phyloP scores from a whole-genome alignment of 2,329 filamentous ascomycete genomes.

The Aureobasidium sp. region DNA sequence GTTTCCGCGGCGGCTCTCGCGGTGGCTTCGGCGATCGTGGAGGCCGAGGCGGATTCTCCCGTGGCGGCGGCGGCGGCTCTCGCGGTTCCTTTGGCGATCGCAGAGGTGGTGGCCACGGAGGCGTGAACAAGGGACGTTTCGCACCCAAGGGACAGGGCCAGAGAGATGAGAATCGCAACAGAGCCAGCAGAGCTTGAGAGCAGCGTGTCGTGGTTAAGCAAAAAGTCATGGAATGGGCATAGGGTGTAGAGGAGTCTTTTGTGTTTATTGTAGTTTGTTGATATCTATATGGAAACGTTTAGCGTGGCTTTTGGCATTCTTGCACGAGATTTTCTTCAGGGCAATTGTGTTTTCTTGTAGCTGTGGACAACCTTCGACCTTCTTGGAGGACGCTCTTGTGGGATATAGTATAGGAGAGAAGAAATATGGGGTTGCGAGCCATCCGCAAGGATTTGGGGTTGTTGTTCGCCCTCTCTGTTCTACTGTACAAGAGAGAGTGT shows the following conservation, averaged over 20 bases:
- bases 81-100: not conserved
- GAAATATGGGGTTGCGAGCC: too few relatives aligned
- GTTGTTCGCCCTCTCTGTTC: too few relatives aligned
- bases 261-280: not conserved
- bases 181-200: not conserved
- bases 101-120: slow-evolving; percentile 4
- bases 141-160: not conserved
- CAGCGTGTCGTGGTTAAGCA: not conserved
- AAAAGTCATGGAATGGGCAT: not conserved
- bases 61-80: not conserved
- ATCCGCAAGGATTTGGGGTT: too few relatives aligned
- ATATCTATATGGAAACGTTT: not conserved
- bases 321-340: too few relatives aligned
- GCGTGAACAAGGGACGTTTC: not conserved
- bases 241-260: not conserved
- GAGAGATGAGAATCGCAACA: not conserved
- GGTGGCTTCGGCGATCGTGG: not conserved
- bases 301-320: not conserved
- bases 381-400: too few relatives aligned
- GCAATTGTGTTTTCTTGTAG: too few relatives aligned
- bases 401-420: too few relatives aligned
- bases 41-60: not conserved
- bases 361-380: too few relatives aligned
- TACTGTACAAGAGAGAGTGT: too few relatives aligned
- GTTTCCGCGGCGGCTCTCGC: slow-evolving; percentile 2